Base-by-base conservation (phyloP, 2,329 filamentous ascomycete genomes). In the Dactylellina parvicollis region DNA sequence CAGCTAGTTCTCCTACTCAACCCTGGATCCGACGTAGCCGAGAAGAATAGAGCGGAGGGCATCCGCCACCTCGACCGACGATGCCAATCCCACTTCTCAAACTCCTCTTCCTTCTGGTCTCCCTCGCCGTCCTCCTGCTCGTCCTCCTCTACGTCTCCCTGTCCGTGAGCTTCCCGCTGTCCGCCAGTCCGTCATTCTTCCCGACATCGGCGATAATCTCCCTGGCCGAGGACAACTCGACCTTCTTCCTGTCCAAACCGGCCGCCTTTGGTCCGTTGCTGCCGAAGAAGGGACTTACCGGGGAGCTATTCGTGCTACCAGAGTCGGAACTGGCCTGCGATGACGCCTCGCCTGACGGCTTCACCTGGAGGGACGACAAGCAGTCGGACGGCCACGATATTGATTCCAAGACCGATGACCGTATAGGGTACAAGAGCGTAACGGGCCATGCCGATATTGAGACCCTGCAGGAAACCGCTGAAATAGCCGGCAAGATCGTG, bases 141-240 rank as follows among this genome's bases (percentile, higher is more conserved):
- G 36, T 74, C 60, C 69, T 74, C 46, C 69, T 74, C 34, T 67
- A 66, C 16, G 60, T 74, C 32, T 67, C 61, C 14, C 30, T 74
- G 14, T 74, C 60, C 28, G 61, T 74, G 12, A 66, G 61, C 55
- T 67, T 74, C 26, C 61, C 69, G 32, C 20, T 67, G 42, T 76
- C 76, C 32, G 75, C 77, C 28, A 66, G 93, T 0, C 91, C 93
- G 75, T 92, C 92, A 18, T 87, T 99, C 20, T 99, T 99, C 80
- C 93, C 94, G 3, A 93, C 93, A 2, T 96, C 95, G 76, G 95
- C 95, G 50, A 91, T 96, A 78, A 97, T 99, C 80, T 96, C 92
- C 80, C 86, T 99, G 74, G 96, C 93, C 79, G 92, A 98, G 81
- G 95, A 99, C 82, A 99, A 99, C 81, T 96, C 92, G 77, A 99